Percentiles rank a stretch among this genome's conserved stretches.
Evolutionary conservation across 2,329 filamentous ascomycete genomes (phyloP).

Genomic region (Didymella pomorum): DNA sequence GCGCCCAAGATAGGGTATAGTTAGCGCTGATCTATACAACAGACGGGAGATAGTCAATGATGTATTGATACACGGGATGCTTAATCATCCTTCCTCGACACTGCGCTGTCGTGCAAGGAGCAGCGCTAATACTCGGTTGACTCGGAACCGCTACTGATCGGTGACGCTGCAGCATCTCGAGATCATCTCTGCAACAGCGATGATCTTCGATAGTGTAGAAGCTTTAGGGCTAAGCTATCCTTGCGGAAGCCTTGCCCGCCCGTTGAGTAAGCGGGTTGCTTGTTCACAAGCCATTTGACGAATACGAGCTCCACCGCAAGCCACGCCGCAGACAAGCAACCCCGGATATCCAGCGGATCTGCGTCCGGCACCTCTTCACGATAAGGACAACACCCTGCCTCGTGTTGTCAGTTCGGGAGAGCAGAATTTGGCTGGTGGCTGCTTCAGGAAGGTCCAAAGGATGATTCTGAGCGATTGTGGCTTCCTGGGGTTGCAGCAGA

Average conservation of each 20-base stretch:
- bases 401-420: not conserved
- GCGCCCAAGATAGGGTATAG: conserved; percentile 8
- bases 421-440: not conserved
- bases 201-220: conserved; percentile 23
- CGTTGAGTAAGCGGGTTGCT: conserved; percentile 15
- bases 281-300: conserved; percentile 1
- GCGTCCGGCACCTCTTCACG: not conserved
- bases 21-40: conserved; percentile 5
- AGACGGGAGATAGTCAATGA: conserved; percentile 8
- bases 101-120: conserved; percentile 1
- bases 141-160: conserved; percentile 1
- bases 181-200: conserved; percentile 4
- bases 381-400: not conserved
- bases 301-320: conserved; percentile 8
- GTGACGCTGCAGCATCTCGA: conserved; percentile 6
- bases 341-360: conserved; percentile 3
- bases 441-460: not conserved
- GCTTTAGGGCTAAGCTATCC: not conserved
- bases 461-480: not conserved
- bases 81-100: conserved; percentile 3
- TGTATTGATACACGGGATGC: conserved; percentile 9
- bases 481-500: not conserved
- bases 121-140: conserved; percentile 2
- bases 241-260: conserved; percentile 14
- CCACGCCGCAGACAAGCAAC: conserved; percentile 6